These are phyloP conservation scores for Schoenoplectus tabernaemontani DNA, from an alignment of 202 grass and related monocot genomes.

Conservation along the genomic window DNA sequence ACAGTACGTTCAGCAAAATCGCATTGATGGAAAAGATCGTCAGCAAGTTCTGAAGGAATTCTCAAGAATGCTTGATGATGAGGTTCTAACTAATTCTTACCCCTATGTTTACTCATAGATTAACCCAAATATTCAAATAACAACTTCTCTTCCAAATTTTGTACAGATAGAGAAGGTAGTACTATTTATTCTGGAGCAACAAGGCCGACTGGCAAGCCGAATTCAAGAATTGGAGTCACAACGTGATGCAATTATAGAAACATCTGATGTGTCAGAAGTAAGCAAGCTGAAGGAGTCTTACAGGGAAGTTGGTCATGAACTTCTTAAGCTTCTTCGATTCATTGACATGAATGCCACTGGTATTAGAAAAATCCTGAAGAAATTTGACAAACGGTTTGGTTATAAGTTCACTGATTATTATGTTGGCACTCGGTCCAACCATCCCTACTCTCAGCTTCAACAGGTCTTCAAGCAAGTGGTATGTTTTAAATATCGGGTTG, in stretches of 20 bases:
- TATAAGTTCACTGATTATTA: conserved; percentile 89
- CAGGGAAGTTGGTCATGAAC: conserved; percentile 56
- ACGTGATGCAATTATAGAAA: conserved; percentile 30
- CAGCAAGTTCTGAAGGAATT: conserved; percentile 80
- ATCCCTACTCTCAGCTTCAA: conserved; percentile 91
- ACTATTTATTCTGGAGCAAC: conserved; percentile 88
- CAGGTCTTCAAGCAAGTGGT: conserved; percentile 99
- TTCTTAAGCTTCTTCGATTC: conserved; percentile 77
- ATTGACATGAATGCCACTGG: conserved; percentile 90
- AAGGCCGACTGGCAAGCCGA: conserved; percentile 62
- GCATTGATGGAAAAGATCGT: conserved; percentile 44
- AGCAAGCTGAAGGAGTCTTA: conserved; percentile 48
- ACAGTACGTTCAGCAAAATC: conserved; percentile 70
- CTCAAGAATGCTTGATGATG: conserved; percentile 74
- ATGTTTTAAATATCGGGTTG: conserved; percentile 16
- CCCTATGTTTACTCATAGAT: not conserved
- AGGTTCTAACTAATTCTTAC: conserved; percentile 32
- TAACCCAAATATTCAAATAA: not conserved
- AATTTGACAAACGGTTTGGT: conserved; percentile 80
- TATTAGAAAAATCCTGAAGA: conserved; percentile 88
- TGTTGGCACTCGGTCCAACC: conserved; percentile 74
- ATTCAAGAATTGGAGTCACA: conserved; percentile 58
- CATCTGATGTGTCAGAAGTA: conserved; percentile 42
- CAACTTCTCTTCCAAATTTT: conserved; percentile 1
- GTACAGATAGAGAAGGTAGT: conserved; percentile 87